Evolutionary conservation across 1,139 yeast species (phyloP), one percentile per base, ranked within the genome.

Genomic region (Hemisphaericaspora lyxosophila): DNA sequence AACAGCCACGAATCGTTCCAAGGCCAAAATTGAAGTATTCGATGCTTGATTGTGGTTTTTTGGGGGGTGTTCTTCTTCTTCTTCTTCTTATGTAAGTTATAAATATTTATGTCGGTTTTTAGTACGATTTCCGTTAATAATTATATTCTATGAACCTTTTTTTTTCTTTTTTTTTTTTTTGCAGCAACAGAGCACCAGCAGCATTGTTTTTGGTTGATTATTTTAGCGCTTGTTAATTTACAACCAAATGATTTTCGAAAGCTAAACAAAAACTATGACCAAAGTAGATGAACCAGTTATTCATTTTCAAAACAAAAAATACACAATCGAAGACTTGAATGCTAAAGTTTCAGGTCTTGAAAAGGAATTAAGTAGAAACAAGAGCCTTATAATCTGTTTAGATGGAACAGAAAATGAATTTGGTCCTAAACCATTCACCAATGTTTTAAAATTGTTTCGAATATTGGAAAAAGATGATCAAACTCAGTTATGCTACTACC

Each of bases 1-100:
- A 35, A 86, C 95, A 29, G 95, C 87, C 27, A 63, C 66, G 36
- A 73, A 79, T 49, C 74, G 78, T 40, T 70, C 85, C 29, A 70
- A 70, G 42, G 95, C 94, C 30, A 75, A 68, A 42, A 79, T 88
- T 52, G 95, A 85, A 59, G 83, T 87, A 6, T 87, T 87, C 56
- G 66, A 65, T 33, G 51, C 54, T 34, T 54, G 49, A 41, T n/a
- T n/a, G n/a, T n/a, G n/a, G n/a, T n/a, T n/a, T 23, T 5, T 8
- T 7, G 4, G 12, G 18, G 25, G n/a, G 25, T 22, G n/a, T 22
- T 9, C 25, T 22, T 9, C n/a, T 17, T 17, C 15, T 29, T 29
- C 19, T 18, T 16, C 22, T 31, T 9, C 18, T 30, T 30, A 9
- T 26, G 7, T 26, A 26, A 12, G 7, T 15, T 26, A 13, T 26